Percentiles rank a stretch among this genome's conserved stretches.
Evolutionary conservation across 2,329 filamentous ascomycete species (phyloP).

Genomic region (Colletotrichum siamense): DNA sequence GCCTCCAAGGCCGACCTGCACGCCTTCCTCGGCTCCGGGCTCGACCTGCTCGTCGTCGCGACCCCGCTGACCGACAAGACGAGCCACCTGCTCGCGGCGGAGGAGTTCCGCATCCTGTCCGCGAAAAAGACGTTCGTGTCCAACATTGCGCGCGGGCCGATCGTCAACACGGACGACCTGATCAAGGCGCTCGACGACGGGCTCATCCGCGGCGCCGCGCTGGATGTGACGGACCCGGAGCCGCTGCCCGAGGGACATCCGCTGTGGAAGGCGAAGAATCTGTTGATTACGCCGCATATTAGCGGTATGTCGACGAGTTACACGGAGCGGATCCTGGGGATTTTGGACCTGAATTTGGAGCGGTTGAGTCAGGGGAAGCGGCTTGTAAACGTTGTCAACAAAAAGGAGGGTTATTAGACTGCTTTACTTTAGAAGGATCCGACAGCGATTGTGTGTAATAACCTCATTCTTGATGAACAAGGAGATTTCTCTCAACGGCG

Average conservation of each 20-base stretch:
- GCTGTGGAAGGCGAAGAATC: conserved; percentile 73
- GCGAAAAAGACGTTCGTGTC: conserved; percentile 63
- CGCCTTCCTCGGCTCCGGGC: conserved; percentile 53
- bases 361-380: conserved; percentile 39
- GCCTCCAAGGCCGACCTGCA: conserved; percentile 48
- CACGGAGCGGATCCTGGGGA: conserved; percentile 43
- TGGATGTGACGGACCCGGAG: conserved; percentile 83
- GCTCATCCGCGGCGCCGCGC: conserved; percentile 69
- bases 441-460: not conserved
- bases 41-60: conserved; percentile 59
- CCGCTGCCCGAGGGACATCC: conserved; percentile 72
- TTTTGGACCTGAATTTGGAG: conserved; percentile 47
- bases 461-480: not conserved
- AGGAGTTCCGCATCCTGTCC: conserved; percentile 53
- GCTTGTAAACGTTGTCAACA: conserved; percentile 46
- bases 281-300: conserved; percentile 64
- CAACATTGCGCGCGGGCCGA: conserved; percentile 71
- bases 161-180: conserved; percentile 59
- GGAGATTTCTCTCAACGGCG: not conserved
- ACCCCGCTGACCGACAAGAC: conserved; percentile 57
- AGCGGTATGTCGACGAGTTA: conserved; percentile 48
- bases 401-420: conserved; percentile 27
- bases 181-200: conserved; percentile 66
- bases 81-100: conserved; percentile 52
- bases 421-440: not conserved